Percentiles rank a stretch among this genome's conserved stretches.
Conservation (phyloP, 179 eudicot species). For the Beta lomatogona region DNA sequence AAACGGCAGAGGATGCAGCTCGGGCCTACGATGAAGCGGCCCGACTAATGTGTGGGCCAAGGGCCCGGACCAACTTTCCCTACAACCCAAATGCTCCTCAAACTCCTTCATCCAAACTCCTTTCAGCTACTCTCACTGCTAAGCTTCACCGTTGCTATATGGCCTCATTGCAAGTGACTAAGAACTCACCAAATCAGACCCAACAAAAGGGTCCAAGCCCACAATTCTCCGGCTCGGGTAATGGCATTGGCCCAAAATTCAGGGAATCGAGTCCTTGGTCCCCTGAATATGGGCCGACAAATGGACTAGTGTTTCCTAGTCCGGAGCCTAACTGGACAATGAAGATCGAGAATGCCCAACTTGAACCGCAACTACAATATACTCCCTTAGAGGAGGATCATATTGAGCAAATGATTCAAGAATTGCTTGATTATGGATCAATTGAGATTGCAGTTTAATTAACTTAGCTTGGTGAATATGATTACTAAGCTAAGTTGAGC, state of each 20-base stretch:
- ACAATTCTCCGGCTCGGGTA: not conserved
- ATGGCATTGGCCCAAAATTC: not conserved
- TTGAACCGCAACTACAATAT: conserved; percentile 27
- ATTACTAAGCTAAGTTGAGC: not conserved
- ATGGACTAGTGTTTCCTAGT: not conserved
- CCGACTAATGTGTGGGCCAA: conserved; percentile 42
- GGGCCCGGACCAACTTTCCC: conserved; percentile 46
- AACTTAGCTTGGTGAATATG: conserved; percentile 12
- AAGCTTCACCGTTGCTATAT: conserved; percentile 46
- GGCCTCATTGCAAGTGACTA: conserved; percentile 43
- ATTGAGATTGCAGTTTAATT: conserved; percentile 38
- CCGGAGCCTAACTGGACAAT: conserved; percentile 18
- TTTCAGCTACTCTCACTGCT: conserved; percentile 43
- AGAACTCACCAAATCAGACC: conserved; percentile 35
- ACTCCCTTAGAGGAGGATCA: conserved; percentile 41
- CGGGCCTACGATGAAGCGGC: conserved; percentile 51
- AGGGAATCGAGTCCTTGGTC: conserved; percentile 15
- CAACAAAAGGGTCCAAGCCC: conserved; percentile 26
- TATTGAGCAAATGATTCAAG: conserved; percentile 53
- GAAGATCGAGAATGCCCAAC: conserved; percentile 30
- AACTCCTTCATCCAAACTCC: conserved; percentile 38
- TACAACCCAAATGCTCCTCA: conserved; percentile 39
- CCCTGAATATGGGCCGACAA: conserved; percentile 8
- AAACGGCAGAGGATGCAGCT: conserved; percentile 48
- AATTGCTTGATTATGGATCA: conserved; percentile 42